Conservation (phyloP, 768 basidiomycete species). For the Lactifluus volemus region DNA sequence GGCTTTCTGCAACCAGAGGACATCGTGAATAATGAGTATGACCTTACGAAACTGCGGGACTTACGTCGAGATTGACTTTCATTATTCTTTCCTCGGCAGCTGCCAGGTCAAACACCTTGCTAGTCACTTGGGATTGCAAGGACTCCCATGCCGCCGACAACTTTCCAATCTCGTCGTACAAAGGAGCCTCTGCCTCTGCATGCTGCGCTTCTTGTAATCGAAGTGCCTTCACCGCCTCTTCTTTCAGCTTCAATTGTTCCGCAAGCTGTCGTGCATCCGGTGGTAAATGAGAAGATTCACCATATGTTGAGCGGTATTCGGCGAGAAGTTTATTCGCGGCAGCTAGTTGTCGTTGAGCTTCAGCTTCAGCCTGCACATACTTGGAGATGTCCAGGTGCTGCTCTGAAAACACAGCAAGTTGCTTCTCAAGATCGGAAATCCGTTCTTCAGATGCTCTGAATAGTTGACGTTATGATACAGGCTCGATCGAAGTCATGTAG, state of each 20-base stretch:
- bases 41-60: conserved; percentile 19
- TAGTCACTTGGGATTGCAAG: conserved; percentile 70
- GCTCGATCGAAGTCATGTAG: background rate
- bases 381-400: conserved; percentile 46
- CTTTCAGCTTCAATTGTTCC: conserved; percentile 52
- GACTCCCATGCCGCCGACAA: conserved; percentile 82
- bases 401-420: conserved; percentile 36
- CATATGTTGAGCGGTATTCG: conserved; percentile 57
- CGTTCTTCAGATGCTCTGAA: conserved; percentile 47
- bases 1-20: conserved; percentile 55
- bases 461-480: background rate
- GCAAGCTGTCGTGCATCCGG: conserved; percentile 46
- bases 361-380: conserved; percentile 42
- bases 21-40: background rate
- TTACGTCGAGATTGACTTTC: conserved; percentile 60
- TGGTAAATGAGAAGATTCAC: conserved; percentile 36
- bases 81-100: conserved; percentile 63
- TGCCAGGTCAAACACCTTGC: conserved; percentile 77
- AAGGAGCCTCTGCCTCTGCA: conserved; percentile 58
- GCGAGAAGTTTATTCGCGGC: conserved; percentile 41
- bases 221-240: conserved; percentile 55
- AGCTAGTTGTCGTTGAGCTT: conserved; percentile 41
- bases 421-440: conserved; percentile 42
- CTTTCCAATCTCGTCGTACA: conserved; percentile 80
- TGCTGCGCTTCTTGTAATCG: conserved; percentile 57